Base-by-base conservation (phyloP, 73 alveolate species). In the Blepharisma stoltei region DNA sequence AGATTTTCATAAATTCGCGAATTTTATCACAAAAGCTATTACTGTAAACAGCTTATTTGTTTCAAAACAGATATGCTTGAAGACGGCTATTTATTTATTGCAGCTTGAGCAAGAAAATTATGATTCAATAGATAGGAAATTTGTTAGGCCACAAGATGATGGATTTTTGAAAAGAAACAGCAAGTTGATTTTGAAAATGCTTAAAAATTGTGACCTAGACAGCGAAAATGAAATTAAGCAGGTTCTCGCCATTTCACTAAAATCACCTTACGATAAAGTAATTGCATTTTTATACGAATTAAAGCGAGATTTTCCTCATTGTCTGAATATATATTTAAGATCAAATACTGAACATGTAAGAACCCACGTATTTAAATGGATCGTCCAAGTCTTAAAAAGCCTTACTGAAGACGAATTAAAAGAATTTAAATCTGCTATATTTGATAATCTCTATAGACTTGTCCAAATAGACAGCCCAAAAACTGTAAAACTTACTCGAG, bases 401-500 rank as follows among this genome's bases (percentile, higher is more conserved):
- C 78, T 68, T 37, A 7, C 54, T 11, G 68, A 27, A 37, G 43
- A n/a, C 21, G 75, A 27, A 7, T 18, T 37, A 25, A 73, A 68
- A 20, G 7, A 9, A 7, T 43, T 68, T 7, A 68, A 68, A 68
- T 7, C 14, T 27, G 23, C 6, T 7, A 27, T 68, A 8, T 7
- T 68, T n/a, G 73, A 43, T 8, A 68, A 27, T 43, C 25, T 68
- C 6, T 7, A 68, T 27, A 20, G 6, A 7, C 23, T 68, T 7
- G 78, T 68, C 6, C 52, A 68, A 6, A 68, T 68, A 6, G 78
- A 68, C 78, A 43, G 78, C 8, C 23, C 6, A 6, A 43, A 68
- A 68, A 68, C 78, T 68, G 78, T 73, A 7, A 68, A 43, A 25
- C 6, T 68, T 11, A 73, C 20, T 37, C 11, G 71, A 68, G 68